Evolutionary conservation across 73 alveolate genomes (phyloP).

Genomic region (Tetrahymena thermophila): DNA sequence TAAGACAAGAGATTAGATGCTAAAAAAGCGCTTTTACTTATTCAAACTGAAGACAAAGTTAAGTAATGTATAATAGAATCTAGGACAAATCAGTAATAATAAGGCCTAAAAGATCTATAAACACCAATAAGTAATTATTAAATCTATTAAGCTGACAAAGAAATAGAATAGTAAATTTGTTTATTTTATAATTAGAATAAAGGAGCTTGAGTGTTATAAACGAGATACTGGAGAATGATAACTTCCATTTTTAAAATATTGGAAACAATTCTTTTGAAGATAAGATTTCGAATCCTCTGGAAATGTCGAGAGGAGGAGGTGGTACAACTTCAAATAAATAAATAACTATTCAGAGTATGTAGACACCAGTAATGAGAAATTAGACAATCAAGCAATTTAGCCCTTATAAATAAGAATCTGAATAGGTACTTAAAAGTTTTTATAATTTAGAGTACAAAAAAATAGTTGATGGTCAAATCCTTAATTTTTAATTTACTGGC

Average conservation of each 20-base stretch:
- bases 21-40: background rate
- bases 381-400: background rate
- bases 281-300: background rate
- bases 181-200: background rate
- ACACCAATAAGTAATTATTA: background rate
- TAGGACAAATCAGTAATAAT: background rate
- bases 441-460: background rate
- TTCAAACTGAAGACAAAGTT: background rate
- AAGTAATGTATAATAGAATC: background rate
- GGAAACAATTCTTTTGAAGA: background rate
- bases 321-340: background rate
- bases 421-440: background rate
- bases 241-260: background rate
- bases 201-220: background rate
- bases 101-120: background rate
- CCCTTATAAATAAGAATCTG: background rate
- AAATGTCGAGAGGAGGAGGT: background rate
- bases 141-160: background rate
- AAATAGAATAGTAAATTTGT: background rate
- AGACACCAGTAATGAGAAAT: background rate
- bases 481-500: background rate
- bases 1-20: background rate
- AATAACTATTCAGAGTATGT: background rate
- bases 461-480: background rate
- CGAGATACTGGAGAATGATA: background rate